phyloP scores from a whole-genome alignment of 495 filamentous ascomycete species.

The Penicillium samsonianum region DNA sequence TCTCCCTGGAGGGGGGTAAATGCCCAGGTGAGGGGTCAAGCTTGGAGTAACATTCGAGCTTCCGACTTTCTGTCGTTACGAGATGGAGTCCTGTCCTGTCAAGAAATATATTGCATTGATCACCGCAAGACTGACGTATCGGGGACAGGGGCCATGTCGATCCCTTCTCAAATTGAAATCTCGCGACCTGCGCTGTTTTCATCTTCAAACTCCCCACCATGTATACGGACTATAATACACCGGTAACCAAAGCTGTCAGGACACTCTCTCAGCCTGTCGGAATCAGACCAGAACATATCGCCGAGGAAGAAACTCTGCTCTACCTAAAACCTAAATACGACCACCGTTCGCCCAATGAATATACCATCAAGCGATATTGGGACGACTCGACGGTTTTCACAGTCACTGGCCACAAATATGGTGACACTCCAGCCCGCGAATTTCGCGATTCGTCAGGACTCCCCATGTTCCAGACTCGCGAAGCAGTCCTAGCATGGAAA shows the following conservation, averaged over 20 bases:
- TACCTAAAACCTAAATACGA: constrained; percentile 24
- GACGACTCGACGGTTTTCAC: constrained; percentile 20
- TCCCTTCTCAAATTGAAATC: neutral
- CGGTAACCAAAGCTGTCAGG: neutral
- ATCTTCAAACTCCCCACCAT: constrained; percentile 2
- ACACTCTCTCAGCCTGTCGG: neutral
- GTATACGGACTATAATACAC: neutral
- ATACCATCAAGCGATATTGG: constrained; percentile 19
- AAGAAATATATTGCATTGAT: neutral
- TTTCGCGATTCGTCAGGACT: constrained; percentile 26
- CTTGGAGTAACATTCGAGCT: too few species aligned
- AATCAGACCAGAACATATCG: constrained; percentile 12
- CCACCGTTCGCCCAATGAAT: constrained; percentile 17
- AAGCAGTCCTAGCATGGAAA: neutral
- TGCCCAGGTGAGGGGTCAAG: constrained; percentile 7
- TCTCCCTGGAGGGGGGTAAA: neutral
- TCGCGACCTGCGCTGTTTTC: neutral
- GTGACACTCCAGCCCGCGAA: constrained; percentile 14
- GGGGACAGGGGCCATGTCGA: neutral
- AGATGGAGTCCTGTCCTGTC: neutral
- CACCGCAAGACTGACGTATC: neutral
- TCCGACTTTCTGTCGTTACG: too few species aligned
- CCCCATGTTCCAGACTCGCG: constrained; percentile 20
- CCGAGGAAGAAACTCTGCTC: constrained; percentile 10
- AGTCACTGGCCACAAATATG: constrained; percentile 24